These are phyloP conservation scores for Senna tora DNA, from an alignment of 306 rosid genomes.

Conservation along the genomic window DNA sequence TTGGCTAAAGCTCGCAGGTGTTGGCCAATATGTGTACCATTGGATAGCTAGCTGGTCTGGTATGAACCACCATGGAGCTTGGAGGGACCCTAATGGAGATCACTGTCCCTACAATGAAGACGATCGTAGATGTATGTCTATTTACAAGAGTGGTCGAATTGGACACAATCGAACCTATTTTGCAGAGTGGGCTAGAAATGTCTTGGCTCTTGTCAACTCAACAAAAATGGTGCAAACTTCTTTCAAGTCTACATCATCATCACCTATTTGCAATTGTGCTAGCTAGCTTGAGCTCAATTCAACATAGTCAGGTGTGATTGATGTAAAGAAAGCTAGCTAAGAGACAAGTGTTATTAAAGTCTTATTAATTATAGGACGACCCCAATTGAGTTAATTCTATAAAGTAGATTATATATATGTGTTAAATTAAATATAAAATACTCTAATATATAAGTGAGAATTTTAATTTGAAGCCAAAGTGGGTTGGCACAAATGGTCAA, in stretches of 20 bases:
- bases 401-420: too few species aligned
- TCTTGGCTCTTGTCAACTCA: conserved; percentile 49
- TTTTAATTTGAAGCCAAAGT: too few species aligned
- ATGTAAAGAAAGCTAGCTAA: too few species aligned
- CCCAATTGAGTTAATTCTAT: too few species aligned
- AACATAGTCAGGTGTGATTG: too few species aligned
- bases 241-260: neutral
- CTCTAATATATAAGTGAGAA: too few species aligned
- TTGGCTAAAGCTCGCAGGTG: conserved; percentile 69
- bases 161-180: conserved; percentile 58
- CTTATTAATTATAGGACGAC: too few species aligned
- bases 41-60: conserved; percentile 81
- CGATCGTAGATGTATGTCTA: conserved; percentile 67
- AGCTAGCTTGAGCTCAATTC: too few species aligned
- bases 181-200: conserved; percentile 56
- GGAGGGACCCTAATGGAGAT: conserved; percentile 67
- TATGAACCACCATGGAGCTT: conserved; percentile 61
- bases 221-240: conserved; percentile 48
- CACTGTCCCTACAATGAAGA: conserved; percentile 43
- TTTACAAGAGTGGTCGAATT: conserved; percentile 52
- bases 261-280: too few species aligned
- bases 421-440: too few species aligned
- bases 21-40: conserved; percentile 64
- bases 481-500: too few species aligned
- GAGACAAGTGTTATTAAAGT: too few species aligned